Conservation (phyloP, 2,329 filamentous ascomycete species). For the Penicillium capsulatum region DNA sequence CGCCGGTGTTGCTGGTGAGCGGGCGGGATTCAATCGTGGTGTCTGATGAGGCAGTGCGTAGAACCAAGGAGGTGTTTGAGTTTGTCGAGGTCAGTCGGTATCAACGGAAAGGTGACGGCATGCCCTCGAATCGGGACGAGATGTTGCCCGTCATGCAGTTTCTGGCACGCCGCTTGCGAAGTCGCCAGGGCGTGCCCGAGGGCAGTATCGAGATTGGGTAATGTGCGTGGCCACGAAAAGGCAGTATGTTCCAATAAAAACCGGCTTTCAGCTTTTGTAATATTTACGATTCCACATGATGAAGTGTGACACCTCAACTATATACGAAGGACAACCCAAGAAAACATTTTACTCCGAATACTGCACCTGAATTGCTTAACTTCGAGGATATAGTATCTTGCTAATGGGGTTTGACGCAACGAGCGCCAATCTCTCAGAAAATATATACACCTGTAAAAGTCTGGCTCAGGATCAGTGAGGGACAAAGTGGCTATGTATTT, state of each 20-base stretch:
- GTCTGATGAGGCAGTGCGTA: slow-evolving; percentile 59
- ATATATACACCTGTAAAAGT: too few relatives aligned
- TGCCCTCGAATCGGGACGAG: slow-evolving; percentile 80
- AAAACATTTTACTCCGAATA: too few relatives aligned
- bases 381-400: too few relatives aligned
- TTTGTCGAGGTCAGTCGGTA: slow-evolving; percentile 66
- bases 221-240: slow-evolving; percentile 5
- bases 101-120: slow-evolving; percentile 67
- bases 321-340: too few relatives aligned
- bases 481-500: too few relatives aligned
- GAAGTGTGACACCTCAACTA: too few relatives aligned
- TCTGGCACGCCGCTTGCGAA: slow-evolving; percentile 44
- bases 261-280: too few relatives aligned
- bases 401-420: too few relatives aligned
- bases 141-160: slow-evolving; percentile 88
- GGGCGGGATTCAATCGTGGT: slow-evolving; percentile 48
- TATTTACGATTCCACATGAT: background rate
- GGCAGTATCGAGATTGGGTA: slow-evolving; percentile 43
- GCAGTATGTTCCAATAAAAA: too few relatives aligned
- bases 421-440: too few relatives aligned
- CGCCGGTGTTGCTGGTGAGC: slow-evolving; percentile 42
- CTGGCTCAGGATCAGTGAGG: too few relatives aligned
- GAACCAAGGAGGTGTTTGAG: slow-evolving; percentile 62
- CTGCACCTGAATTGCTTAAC: too few relatives aligned
- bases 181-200: slow-evolving; percentile 44